phyloP scores from a whole-genome alignment of 306 rosid species.

The Senna siamea region DNA sequence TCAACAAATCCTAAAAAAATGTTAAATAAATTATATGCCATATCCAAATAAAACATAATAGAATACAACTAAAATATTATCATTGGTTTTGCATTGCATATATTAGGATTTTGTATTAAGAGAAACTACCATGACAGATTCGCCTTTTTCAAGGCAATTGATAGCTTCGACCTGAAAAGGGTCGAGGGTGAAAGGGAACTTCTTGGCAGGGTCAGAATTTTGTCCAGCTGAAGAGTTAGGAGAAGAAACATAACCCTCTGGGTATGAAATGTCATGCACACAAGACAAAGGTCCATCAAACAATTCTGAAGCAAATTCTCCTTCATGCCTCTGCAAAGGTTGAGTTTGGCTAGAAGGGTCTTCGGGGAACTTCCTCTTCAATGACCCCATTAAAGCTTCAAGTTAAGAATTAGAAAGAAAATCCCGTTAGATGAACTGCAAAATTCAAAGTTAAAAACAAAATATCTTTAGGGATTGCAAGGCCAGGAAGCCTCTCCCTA shows the following conservation, averaged over 20 bases:
- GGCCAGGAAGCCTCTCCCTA: no score
- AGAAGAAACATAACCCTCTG: conserved; percentile 58
- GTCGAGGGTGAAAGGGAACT: conserved; percentile 82
- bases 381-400: conserved; percentile 44
- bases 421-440: no score
- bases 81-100: neutral
- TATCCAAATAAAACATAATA: conserved; percentile 7
- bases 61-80: neutral
- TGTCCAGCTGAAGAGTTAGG: conserved; percentile 22
- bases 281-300: conserved; percentile 44
- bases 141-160: conserved; percentile 68
- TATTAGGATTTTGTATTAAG: neutral
- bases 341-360: conserved; percentile 7
- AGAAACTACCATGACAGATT: conserved; percentile 77
- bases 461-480: no score
- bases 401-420: neutral
- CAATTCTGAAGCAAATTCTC: conserved; percentile 15
- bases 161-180: conserved; percentile 88
- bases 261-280: conserved; percentile 79
- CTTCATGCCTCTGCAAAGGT: conserved; percentile 28
- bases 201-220: conserved; percentile 65
- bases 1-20: neutral
- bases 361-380: conserved; percentile 60
- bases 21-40: neutral
- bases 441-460: no score